These are phyloP conservation scores for Pulveroboletus sp. DNA, from an alignment of 768 basidiomycete genomes.

Conservation along the genomic window DNA sequence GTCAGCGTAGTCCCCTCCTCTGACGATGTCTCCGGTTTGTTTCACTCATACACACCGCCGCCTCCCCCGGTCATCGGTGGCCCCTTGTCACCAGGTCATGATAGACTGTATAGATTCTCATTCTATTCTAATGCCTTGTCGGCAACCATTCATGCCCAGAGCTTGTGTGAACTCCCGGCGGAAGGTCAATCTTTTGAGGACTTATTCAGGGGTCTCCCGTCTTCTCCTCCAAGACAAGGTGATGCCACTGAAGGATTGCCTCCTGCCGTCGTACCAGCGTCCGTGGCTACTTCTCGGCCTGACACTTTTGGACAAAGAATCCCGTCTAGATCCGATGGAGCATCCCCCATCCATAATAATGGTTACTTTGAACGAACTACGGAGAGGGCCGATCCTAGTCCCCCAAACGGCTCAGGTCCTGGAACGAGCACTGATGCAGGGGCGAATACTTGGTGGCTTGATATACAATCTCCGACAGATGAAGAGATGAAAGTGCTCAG, in stretches of 20 bases:
- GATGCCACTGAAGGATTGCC: slow-evolving; percentile 4
- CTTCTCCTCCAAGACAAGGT: slow-evolving; percentile 6
- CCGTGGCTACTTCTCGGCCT: slow-evolving; percentile 6
- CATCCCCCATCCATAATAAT: slow-evolving; percentile 8
- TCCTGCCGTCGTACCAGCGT: slow-evolving; percentile 6
- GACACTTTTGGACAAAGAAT: slow-evolving; percentile 7
- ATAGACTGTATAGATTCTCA: slow-evolving; percentile 94
- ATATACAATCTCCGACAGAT: slow-evolving; percentile 89
- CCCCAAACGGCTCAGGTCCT: slow-evolving; percentile 23
- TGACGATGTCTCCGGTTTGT: slow-evolving; percentile 34
- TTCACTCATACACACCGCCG: slow-evolving; percentile 10
- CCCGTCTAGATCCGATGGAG: slow-evolving; percentile 3
- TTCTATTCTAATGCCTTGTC: slow-evolving; percentile 94
- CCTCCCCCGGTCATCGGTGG: slow-evolving; percentile 20
- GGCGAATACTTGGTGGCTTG: slow-evolving; percentile 94
- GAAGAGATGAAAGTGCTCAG: slow-evolving; percentile 97
- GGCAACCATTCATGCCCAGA: slow-evolving; percentile 93
- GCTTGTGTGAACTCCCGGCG: slow-evolving; percentile 87
- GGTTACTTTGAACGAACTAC: slow-evolving; percentile 16
- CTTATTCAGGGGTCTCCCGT: slow-evolving; percentile 61
- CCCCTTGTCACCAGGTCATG: slow-evolving; percentile 56
- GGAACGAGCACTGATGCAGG: slow-evolving; percentile 45
- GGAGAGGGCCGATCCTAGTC: slow-evolving; percentile 20
- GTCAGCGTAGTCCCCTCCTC: slow-evolving; percentile 40
- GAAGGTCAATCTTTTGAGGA: slow-evolving; percentile 93